These are phyloP conservation scores for Aspergillus sparsus DNA, from an alignment of 495 filamentous ascomycete genomes.

Conservation along the genomic window DNA sequence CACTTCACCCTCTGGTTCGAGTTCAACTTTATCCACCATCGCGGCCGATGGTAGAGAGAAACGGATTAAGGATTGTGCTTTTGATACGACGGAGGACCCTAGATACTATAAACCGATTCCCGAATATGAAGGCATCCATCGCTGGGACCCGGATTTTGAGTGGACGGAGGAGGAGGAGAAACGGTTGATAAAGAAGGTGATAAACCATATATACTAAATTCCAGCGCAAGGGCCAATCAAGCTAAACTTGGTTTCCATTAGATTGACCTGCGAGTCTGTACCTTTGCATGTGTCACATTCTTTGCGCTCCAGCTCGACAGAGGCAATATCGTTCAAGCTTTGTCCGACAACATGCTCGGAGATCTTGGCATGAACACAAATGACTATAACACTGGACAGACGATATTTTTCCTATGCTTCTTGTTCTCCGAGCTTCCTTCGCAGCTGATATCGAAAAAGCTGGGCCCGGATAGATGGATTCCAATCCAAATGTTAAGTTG, in stretches of 20 bases:
- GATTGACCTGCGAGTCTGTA: conserved; percentile 60
- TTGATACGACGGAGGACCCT: conserved; percentile 44
- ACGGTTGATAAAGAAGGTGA: conserved; percentile 63
- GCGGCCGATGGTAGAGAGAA: conserved; percentile 20
- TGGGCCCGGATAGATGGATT: conserved; percentile 86
- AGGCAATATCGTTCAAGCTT: conserved; percentile 70
- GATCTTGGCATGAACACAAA: conserved; percentile 65
- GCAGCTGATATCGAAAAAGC: conserved; percentile 68
- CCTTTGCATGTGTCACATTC: conserved; percentile 75
- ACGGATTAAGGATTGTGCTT: conserved; percentile 31
- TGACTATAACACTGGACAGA: conserved; percentile 77
- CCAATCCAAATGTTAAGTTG: conserved; percentile 78
- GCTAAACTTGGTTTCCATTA: conserved; percentile 17
- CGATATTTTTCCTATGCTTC: conserved; percentile 68
- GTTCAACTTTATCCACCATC: conserved; percentile 32
- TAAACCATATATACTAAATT: background rate
- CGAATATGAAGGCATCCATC: conserved; percentile 68
- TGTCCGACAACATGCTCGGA: conserved; percentile 68
- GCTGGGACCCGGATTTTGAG: conserved; percentile 71
- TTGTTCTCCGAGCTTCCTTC: conserved; percentile 71
- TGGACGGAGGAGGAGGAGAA: conserved; percentile 74
- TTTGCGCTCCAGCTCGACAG: conserved; percentile 82
- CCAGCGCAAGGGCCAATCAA: background rate
- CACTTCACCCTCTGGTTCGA: conserved; percentile 14
- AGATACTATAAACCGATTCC: conserved; percentile 60